phyloP scores from a whole-genome alignment of 345 rosid genomes.

The Eucalyptus pauciflora region DNA sequence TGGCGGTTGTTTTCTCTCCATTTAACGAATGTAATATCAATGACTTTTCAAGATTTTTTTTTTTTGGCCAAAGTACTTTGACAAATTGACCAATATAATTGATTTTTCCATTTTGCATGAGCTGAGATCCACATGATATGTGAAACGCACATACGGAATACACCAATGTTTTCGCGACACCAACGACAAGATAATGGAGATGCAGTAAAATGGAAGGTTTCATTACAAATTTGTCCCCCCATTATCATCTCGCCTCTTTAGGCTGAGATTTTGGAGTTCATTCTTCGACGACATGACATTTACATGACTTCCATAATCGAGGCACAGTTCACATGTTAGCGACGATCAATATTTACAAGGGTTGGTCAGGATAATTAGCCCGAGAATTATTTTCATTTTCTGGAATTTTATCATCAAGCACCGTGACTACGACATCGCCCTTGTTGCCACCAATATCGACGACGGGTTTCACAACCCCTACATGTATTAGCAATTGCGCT shows the following conservation, averaged over 20 bases:
- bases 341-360: neutral
- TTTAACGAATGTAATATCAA: neutral
- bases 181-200: neutral
- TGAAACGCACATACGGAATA: neutral
- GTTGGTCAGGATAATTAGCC: neutral
- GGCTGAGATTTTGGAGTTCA: neutral
- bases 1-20: neutral
- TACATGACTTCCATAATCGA: neutral
- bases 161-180: neutral
- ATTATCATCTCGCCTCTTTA: neutral
- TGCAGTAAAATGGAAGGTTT: neutral
- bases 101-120: neutral
- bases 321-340: neutral
- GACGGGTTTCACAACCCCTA: constrained; percentile 45
- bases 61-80: neutral
- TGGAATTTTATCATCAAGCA: constrained; percentile 3
- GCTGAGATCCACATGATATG: neutral
- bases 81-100: neutral
- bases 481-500: constrained; percentile 28
- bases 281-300: neutral
- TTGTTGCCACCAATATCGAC: constrained; percentile 3
- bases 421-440: constrained; percentile 22
- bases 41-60: neutral
- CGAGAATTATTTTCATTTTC: neutral
- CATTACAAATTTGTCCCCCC: neutral